These are phyloP conservation scores for Acer saccharum DNA, from an alignment of 345 rosid species.

Conservation along the genomic window DNA sequence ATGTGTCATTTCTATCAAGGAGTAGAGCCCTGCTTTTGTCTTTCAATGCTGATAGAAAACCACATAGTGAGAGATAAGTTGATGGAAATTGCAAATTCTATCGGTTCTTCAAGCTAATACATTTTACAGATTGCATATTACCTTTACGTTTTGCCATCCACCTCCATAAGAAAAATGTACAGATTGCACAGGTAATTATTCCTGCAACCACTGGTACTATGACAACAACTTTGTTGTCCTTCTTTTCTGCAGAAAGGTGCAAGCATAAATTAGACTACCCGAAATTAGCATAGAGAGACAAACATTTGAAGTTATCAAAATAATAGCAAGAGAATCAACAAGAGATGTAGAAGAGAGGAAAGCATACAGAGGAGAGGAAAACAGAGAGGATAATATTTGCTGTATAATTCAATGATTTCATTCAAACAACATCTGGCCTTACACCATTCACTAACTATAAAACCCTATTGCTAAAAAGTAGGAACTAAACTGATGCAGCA, in stretches of 20 bases:
- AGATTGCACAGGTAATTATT: not conserved
- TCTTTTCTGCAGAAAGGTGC: not conserved
- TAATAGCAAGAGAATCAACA: no score
- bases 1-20: not conserved
- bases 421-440: no score
- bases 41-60: not conserved
- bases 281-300: not conserved
- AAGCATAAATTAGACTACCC: not conserved
- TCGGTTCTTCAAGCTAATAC: not conserved
- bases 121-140: not conserved
- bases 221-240: not conserved
- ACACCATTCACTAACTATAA: no score
- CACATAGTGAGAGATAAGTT: not conserved
- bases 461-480: no score
- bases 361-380: no score
- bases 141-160: conserved; percentile 19
- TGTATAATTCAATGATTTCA: no score
- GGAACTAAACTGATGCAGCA: no score
- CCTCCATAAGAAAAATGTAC: not conserved
- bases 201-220: not conserved
- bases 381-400: no score
- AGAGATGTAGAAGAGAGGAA: no score
- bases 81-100: not conserved
- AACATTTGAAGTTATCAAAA: not conserved
- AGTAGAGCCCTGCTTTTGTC: not conserved